Evolutionary conservation across 1,284 basidiomycete species (phyloP).

Genomic region (Erythrobasidium hasegawianum): DNA sequence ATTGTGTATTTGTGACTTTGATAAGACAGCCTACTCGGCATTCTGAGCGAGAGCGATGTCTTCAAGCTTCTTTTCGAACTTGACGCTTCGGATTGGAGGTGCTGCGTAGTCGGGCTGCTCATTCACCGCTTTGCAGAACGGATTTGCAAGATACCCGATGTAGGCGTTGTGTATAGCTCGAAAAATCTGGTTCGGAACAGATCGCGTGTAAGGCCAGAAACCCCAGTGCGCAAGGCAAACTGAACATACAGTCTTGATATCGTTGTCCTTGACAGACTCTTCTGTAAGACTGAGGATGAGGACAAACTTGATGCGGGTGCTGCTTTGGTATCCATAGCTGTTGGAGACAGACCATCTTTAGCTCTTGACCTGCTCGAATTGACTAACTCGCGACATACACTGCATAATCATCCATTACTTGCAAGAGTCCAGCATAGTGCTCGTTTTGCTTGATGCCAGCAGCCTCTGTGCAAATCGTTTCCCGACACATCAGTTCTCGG

Average conservation of each 20-base stretch:
- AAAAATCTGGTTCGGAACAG: conserved; percentile 44
- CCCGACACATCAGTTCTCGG: conserved; percentile 6
- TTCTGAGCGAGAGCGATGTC: conserved; percentile 40
- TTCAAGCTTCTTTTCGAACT: conserved; percentile 25
- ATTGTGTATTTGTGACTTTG: too few species aligned
- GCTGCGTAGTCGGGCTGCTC: conserved; percentile 33
- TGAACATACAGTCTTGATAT: conserved; percentile 46
- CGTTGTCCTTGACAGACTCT: conserved; percentile 47
- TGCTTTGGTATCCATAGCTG: conserved; percentile 50
- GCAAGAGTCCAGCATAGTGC: conserved; percentile 48
- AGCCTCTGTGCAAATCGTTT: conserved; percentile 33
- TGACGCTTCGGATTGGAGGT: conserved; percentile 25
- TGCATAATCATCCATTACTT: conserved; percentile 49
- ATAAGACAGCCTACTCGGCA: background rate
- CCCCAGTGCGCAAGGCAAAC: too few species aligned
- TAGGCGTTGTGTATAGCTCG: conserved; percentile 49
- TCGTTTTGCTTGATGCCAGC: conserved; percentile 43
- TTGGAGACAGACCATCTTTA: background rate
- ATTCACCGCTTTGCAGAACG: conserved; percentile 42
- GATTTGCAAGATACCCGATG: conserved; percentile 47
- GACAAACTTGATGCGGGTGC: conserved; percentile 47
- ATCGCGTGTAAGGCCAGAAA: background rate
- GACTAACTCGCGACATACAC: conserved; percentile 39
- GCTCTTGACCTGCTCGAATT: background rate
- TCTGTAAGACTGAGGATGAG: conserved; percentile 47